Evolutionary conservation across 306 rosid genomes (phyloP).

Genomic region (Corylus heterophylla): DNA sequence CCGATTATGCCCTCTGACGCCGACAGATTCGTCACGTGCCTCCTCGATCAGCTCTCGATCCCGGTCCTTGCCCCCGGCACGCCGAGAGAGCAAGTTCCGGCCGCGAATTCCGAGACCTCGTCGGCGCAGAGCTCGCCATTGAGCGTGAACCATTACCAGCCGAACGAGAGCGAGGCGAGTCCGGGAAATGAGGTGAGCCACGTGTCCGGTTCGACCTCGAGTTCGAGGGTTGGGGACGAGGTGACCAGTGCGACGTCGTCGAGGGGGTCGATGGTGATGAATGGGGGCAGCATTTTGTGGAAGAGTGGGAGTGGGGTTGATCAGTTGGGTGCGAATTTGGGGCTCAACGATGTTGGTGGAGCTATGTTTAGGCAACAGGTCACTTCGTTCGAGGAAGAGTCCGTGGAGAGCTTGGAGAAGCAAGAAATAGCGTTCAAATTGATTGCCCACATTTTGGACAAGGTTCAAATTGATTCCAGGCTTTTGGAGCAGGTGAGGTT

Average conservation of each 20-base stretch:
- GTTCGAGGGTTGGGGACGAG: slow-evolving; percentile 55
- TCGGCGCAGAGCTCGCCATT: slow-evolving; percentile 86
- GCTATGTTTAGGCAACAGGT: slow-evolving; percentile 63
- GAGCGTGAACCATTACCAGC: slow-evolving; percentile 46
- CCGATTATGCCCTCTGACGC: slow-evolving; percentile 68
- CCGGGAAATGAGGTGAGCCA: slow-evolving; percentile 63
- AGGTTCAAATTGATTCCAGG: slow-evolving; percentile 51
- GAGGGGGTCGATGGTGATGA: slow-evolving; percentile 48
- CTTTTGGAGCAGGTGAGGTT: slow-evolving; percentile 79
- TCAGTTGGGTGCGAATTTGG: slow-evolving; percentile 59
- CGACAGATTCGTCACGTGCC: slow-evolving; percentile 50
- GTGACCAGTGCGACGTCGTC: slow-evolving; percentile 58
- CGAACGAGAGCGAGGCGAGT: slow-evolving; percentile 44
- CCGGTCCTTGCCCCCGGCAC: slow-evolving; percentile 43
- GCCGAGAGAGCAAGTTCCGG: slow-evolving; percentile 44
- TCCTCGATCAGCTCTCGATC: slow-evolving; percentile 58
- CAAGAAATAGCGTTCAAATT: slow-evolving; percentile 84
- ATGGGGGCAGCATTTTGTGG: slow-evolving; percentile 68
- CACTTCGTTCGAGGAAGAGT: slow-evolving; percentile 83
- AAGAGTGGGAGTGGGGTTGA: slow-evolving; percentile 66
- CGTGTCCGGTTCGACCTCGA: slow-evolving; percentile 59
- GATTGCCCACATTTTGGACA: slow-evolving; percentile 75
- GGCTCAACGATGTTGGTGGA: slow-evolving; percentile 61
- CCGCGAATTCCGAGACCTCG: slow-evolving; percentile 49
- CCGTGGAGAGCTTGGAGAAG: slow-evolving; percentile 84